Evolutionary conservation across 139 green algal genomes (phyloP).

Genomic region (Astrephomene gubernaculifera): DNA sequence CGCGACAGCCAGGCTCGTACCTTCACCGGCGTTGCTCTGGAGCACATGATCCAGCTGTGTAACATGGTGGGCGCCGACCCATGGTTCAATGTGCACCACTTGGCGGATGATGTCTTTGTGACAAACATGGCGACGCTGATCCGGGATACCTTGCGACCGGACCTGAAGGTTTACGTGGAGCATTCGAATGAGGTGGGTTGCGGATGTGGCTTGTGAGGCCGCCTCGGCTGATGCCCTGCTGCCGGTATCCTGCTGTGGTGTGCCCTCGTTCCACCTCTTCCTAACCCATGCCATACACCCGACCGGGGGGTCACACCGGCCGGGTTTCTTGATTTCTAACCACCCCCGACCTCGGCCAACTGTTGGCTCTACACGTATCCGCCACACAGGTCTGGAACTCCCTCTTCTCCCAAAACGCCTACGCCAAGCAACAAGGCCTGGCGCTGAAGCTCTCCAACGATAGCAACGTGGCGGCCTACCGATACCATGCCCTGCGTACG

Average conservation of each 20-base stretch:
- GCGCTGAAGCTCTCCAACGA: conserved; percentile 43
- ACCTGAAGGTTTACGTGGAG: conserved; percentile 49
- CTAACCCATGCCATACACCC: no score
- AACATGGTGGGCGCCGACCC: conserved; percentile 51
- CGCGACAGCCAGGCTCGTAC: conserved; percentile 26
- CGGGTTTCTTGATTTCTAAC: no score
- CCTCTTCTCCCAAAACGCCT: conserved; percentile 23
- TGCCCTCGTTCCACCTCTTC: no score
- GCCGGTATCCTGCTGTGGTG: no score
- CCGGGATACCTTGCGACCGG: conserved; percentile 31
- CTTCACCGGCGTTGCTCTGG: conserved; percentile 14
- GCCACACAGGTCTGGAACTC: conserved; percentile 48
- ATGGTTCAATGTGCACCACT: conserved; percentile 56
- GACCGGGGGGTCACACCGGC: no score
- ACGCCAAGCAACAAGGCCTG: conserved; percentile 13
- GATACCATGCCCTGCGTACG: conserved; percentile 51
- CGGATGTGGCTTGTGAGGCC: no score
- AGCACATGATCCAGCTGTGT: conserved; percentile 49
- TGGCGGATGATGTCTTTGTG: conserved; percentile 50
- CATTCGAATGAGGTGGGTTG: conserved; percentile 51
- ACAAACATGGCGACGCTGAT: conserved; percentile 34
- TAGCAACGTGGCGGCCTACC: conserved; percentile 22
- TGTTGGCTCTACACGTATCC: neutral
- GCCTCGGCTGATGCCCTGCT: no score
- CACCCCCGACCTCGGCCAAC: no score